Base-by-base conservation (phyloP, 2,329 filamentous ascomycete species). In the Alternaria ethzedia region DNA sequence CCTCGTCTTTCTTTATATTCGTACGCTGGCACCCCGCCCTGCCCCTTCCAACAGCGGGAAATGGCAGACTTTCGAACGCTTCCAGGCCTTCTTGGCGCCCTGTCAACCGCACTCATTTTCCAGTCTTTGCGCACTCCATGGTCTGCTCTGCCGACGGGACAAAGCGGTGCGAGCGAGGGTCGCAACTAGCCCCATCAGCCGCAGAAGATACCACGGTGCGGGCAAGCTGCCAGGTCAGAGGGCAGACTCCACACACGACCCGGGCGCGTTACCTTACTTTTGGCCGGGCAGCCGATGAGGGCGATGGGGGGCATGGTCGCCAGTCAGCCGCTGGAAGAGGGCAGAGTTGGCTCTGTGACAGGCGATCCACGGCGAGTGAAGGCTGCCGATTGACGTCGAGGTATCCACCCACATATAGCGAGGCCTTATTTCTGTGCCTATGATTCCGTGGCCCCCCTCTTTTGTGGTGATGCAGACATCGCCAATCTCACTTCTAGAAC, bases 41-140 rank as follows among this genome's bases (percentile, higher is more conserved):
- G 59, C 59, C 47, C 59, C 52, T 52, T 67, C 61, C 51, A 52
- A 51, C 62, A 64, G 64, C 63, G 69, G 66, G 57, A 67, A 64
- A 57, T 64, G 65, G 63, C 68, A 66, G 20, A 17, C 63, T 61
- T 76, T 73, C 65, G 70, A 75, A 72, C 71, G 70, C 74, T 71
- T 78, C 75, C 70, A 77, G 76, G 65, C 72, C 65, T 54, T 63
- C 75, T 78, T 77, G 76, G 75, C 75, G 57, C 52, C 43, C 28
- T 60, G 56, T 60, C 55, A 60, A 62, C 57, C 49, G 44, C 64
- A 61, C 68, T 64, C 64, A 57, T 66, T 68, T 25, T 32, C 61
- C 65, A 44, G 41, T 58, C 57, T 57, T 54, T 49, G 55, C 50
- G 41, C 54, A 46, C 57, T 63, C 59, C 30, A 52, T 41, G n/a